These are phyloP conservation scores for Cotoneaster glaucophyllus DNA, from an alignment of 306 rosid genomes.

Conservation along the genomic window DNA sequence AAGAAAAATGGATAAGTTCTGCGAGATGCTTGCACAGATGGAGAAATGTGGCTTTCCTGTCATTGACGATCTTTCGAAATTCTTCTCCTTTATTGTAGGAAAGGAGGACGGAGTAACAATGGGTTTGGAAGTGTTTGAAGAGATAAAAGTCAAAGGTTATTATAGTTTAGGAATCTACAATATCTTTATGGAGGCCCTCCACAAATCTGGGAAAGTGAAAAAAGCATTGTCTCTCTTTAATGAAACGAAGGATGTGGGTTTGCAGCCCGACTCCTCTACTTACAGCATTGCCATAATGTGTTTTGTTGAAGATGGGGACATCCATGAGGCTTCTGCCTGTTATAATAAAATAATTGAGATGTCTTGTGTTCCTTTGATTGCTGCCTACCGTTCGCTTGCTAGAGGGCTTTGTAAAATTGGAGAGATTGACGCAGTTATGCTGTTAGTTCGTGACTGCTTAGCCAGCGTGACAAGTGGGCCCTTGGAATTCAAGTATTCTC, in stretches of 20 bases:
- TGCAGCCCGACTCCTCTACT: constrained; percentile 39
- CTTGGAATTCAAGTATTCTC: constrained; percentile 64
- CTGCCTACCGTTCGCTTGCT: constrained; percentile 56
- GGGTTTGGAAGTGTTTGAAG: constrained; percentile 45
- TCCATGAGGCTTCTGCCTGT: constrained; percentile 58
- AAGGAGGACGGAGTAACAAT: constrained; percentile 35
- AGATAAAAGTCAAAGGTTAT: constrained; percentile 42
- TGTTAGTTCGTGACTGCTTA: constrained; percentile 73
- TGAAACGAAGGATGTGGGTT: constrained; percentile 39
- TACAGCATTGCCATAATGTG: constrained; percentile 50
- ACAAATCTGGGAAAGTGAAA: constrained; percentile 37
- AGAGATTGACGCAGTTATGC: constrained; percentile 72
- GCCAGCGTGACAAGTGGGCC: constrained; percentile 58
- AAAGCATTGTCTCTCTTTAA: constrained; percentile 53
- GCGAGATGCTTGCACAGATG: constrained; percentile 52
- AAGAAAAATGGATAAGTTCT: constrained; percentile 43
- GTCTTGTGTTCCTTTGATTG: constrained; percentile 62
- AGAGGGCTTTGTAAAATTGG: constrained; percentile 60
- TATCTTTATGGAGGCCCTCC: constrained; percentile 54
- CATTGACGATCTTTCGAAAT: constrained; percentile 42
- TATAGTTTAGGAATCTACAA: constrained; percentile 47
- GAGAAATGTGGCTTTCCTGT: constrained; percentile 42
- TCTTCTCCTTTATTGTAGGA: constrained; percentile 44
- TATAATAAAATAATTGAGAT: constrained; percentile 64
- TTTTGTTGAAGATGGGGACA: constrained; percentile 44